These are phyloP conservation scores for Cercospora nicotianae DNA, from an alignment of 2,329 filamentous ascomycete species.

Conservation along the genomic window DNA sequence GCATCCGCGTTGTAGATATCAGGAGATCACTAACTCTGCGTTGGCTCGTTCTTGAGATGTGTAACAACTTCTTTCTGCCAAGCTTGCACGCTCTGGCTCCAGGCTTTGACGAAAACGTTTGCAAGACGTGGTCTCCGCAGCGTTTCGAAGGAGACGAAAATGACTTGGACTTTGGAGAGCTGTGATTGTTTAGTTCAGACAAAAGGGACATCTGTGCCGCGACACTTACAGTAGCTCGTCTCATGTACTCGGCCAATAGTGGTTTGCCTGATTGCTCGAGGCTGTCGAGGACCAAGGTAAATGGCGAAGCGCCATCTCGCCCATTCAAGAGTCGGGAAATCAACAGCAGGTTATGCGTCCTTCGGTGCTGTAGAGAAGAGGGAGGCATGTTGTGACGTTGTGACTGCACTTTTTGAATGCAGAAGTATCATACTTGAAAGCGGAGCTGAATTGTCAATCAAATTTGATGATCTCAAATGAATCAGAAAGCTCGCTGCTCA, in stretches of 20 bases:
- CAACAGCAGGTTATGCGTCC: conserved; percentile 80
- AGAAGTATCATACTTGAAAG: background rate
- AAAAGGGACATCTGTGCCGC: background rate
- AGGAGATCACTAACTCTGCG: conserved; percentile 22
- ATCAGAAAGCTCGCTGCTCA: background rate
- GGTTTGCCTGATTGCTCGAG: conserved; percentile 76
- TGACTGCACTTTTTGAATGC: background rate
- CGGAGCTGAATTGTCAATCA: background rate
- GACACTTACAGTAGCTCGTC: conserved; percentile 65
- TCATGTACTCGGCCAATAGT: conserved; percentile 70
- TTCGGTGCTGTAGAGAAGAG: conserved; percentile 63
- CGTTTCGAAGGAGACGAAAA: conserved; percentile 78
- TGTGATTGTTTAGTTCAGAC: conserved; percentile 35
- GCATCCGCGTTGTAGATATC: too few relatives aligned
- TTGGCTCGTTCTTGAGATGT: conserved; percentile 25
- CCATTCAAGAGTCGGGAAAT: conserved; percentile 79
- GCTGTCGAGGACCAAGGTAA: conserved; percentile 82
- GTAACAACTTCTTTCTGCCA: conserved; percentile 36
- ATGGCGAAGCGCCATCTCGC: conserved; percentile 76
- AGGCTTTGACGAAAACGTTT: conserved; percentile 62
- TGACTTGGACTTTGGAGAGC: conserved; percentile 66
- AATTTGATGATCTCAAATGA: conserved; percentile 1
- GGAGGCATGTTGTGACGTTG: conserved; percentile 53
- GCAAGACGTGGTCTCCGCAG: conserved; percentile 63
- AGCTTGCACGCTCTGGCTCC: conserved; percentile 33